These are phyloP conservation scores for Bremia lactucae DNA, from an alignment of 352 stramenopile genomes.

Conservation along the genomic window DNA sequence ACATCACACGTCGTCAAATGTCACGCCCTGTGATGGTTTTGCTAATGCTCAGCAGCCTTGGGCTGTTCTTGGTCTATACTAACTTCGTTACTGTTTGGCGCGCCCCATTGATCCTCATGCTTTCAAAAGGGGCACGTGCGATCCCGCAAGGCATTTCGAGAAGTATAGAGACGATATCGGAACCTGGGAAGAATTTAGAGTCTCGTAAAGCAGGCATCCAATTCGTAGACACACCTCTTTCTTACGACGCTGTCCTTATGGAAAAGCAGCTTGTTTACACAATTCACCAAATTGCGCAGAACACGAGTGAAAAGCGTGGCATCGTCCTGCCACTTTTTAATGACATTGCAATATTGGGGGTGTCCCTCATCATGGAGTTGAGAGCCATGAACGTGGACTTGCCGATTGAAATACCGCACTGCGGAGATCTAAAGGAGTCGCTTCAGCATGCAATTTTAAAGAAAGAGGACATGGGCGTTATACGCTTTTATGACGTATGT, in stretches of 20 bases:
- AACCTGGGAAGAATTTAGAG: background rate
- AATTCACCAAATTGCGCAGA: conserved; percentile 19
- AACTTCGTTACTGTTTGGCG: conserved; percentile 26
- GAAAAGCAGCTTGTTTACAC: conserved; percentile 28
- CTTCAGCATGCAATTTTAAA: conserved; percentile 20
- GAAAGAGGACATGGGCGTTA: conserved; percentile 27
- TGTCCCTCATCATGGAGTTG: conserved; percentile 53
- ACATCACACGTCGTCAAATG: conserved; percentile 12
- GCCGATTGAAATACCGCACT: conserved; percentile 53
- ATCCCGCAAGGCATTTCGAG: conserved; percentile 3
- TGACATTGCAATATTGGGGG: conserved; percentile 29
- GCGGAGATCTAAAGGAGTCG: conserved; percentile 33
- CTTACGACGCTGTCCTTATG: no score
- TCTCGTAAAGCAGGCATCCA: background rate
- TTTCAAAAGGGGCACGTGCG: conserved; percentile 6
- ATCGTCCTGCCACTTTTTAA: conserved; percentile 55
- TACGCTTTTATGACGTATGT: conserved; percentile 56
- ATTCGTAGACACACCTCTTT: conserved; percentile 11
- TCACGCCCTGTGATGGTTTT: conserved; percentile 9
- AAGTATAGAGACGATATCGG: background rate
- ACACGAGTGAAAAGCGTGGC: conserved; percentile 25
- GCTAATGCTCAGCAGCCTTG: conserved; percentile 10
- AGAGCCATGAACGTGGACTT: conserved; percentile 32
- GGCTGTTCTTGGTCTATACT: conserved; percentile 15
- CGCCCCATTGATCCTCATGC: conserved; percentile 7